Evolutionary conservation across 2,329 filamentous ascomycete genomes (phyloP), one percentile per base, ranked within the genome.

Genomic region (Ophiostoma ulmi): DNA sequence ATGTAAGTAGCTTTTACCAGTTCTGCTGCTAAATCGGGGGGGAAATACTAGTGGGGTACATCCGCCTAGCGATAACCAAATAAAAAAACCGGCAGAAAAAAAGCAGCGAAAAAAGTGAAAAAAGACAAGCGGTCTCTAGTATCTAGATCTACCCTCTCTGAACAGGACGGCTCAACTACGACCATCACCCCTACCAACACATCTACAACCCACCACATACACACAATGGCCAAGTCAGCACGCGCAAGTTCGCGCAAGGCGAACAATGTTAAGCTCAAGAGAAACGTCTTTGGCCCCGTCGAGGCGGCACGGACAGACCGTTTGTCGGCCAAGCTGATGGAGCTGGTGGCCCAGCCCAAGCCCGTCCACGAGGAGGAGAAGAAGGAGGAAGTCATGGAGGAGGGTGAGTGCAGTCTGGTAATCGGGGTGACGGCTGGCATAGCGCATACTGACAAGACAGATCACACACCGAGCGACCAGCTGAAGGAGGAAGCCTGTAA

Each of bases 271-370:
- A 90, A 87, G 76, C 86, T 97, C 74, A 94, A 94, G 80, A 84
- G 87, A 74, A 88, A 88, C 74, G 90, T 97, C 74, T 97, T 97
- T 80, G 92, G 90, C 1, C 94, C 94, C 20, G 88, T 89, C 70
- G 92, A 94, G 79, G 83, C 86, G 76, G 93, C 91, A 65, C 88
- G 94, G 75, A 90, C 89, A 69, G 90, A 94, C 80, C 90, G 94
- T 75, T 87, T 97, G 48, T 93, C 92, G 55, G 91, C 91, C 73
- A 97, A 95, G 81, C 84, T 97, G 72, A 84, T 94, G 77, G 93
- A 94, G 78, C 80, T 97, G 75, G 91, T 91, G 66, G 85, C 89
- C 71, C 89, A 93, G 67, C 85, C 89, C 71, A 89, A 93, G 77
- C 69, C 65, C 11, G 38, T 39, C 11, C 65, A 41, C 65, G 39